A percentile compares a stretch with the other conserved stretches of the same genome.
Evolutionary conservation across 345 rosid species (phyloP).

Genomic region (Gossypium stocksii): DNA sequence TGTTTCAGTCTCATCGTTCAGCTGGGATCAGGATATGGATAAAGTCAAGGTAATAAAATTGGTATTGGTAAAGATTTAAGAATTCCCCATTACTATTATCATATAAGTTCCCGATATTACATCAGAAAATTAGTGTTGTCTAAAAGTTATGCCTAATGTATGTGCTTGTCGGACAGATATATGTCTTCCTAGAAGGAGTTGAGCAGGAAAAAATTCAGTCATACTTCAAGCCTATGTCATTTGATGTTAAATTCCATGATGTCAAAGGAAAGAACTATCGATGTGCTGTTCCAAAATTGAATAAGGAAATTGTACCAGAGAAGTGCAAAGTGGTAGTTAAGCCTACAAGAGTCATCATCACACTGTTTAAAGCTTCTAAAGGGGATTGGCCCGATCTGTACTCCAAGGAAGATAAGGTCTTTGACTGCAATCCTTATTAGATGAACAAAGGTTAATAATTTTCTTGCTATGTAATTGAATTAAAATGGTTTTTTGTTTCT

Average conservation of each 20-base stretch:
- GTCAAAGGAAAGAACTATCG: conserved; percentile 82
- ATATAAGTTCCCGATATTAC: too few relatives aligned
- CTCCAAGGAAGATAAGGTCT: background rate
- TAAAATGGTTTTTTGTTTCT: background rate
- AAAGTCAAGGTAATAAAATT: conserved; percentile 64
- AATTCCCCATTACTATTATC: too few relatives aligned
- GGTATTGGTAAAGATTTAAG: background rate
- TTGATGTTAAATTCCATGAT: conserved; percentile 72
- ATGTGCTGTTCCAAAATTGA: conserved; percentile 60
- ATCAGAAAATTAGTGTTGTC: background rate
- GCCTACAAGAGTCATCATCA: conserved; percentile 62
- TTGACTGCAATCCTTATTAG: background rate
- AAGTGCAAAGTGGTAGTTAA: conserved; percentile 71
- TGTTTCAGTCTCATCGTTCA: conserved; percentile 58
- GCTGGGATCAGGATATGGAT: conserved; percentile 96
- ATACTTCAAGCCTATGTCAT: conserved; percentile 57
- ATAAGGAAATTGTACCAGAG: conserved; percentile 76
- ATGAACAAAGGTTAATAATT: background rate
- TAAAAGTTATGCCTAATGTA: background rate
- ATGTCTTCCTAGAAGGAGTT: conserved; percentile 76
- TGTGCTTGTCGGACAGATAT: conserved; percentile 39
- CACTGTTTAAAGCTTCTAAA: conserved; percentile 66
- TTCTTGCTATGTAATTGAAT: background rate
- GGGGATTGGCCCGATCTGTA: conserved; percentile 85
- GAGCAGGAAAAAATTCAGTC: conserved; percentile 62